These are phyloP conservation scores for Sclerotinia nivalis DNA, from an alignment of 2,329 filamentous ascomycete species.

Conservation along the genomic window DNA sequence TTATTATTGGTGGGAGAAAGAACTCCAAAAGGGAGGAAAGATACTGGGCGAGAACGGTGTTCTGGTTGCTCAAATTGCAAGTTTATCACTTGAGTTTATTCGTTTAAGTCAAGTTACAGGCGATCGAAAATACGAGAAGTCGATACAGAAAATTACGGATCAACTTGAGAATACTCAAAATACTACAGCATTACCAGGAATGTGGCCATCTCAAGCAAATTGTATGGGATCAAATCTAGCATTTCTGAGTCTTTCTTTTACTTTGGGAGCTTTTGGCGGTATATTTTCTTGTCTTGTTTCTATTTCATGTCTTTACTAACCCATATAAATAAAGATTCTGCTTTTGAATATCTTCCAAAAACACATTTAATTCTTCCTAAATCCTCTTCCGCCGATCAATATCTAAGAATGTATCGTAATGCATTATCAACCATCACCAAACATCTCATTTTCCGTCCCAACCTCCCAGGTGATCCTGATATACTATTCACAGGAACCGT, in stretches of 20 bases:
- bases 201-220: constrained; percentile 59
- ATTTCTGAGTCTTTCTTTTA: constrained; percentile 54
- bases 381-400: constrained; percentile 36
- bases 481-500: constrained; percentile 52
- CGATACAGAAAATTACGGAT: constrained; percentile 56
- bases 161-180: constrained; percentile 54
- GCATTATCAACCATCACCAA: constrained; percentile 49
- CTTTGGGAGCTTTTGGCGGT: constrained; percentile 55
- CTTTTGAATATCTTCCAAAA: constrained; percentile 65
- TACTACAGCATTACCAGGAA: constrained; percentile 55
- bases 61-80: constrained; percentile 58
- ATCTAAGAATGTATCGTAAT: constrained; percentile 46
- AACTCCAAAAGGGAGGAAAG: background rate
- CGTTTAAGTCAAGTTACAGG: constrained; percentile 61
- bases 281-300: constrained; percentile 54
- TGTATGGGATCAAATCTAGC: constrained; percentile 46
- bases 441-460: constrained; percentile 46
- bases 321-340: constrained; percentile 59
- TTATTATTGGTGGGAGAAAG: constrained; percentile 18
- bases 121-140: constrained; percentile 61
- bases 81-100: constrained; percentile 61
- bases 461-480: constrained; percentile 46
- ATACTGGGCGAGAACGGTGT: constrained; percentile 40
- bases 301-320: constrained; percentile 53
- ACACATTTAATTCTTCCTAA: constrained; percentile 42